Evolutionary conservation across 1,139 yeast genomes (phyloP), one percentile per base, ranked within the genome.

Genomic region (Scheffersomyces lignicola): DNA sequence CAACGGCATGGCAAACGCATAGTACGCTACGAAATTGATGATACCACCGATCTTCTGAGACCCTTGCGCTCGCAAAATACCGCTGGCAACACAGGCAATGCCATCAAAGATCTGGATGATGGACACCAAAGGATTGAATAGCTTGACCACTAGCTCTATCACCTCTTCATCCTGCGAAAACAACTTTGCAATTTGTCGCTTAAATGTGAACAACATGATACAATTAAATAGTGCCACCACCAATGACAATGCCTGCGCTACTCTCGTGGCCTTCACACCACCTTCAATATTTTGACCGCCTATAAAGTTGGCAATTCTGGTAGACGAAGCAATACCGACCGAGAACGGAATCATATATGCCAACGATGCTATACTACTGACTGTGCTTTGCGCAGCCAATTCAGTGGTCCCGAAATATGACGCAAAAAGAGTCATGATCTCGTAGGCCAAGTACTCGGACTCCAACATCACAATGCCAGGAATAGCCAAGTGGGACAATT

Each of bases 311-410:
- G 96, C 96, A 33, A 88, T 82, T 59, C 97, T 71, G 0, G 96
- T 88, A 1, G 95, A 82, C 0, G 90, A 73, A 0, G 95, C 95
- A 32, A 88, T 88, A 27, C 95, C 83, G 4, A 87, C 78, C 0
- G 96, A 92, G 67, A 89, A 89, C 10, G 96, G 96, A 10, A 86
- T 72, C 83, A 87, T 89, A 50, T 85, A 89, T 1, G 88, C 66
- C 35, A 89, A 64, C 2, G 94, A 83, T 1, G 92, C 90, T 34
- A 87, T 70, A 3, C 95, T 83, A 4, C 94, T 80, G 0, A 86
- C 81, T 0, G 95, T 90, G 31, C 95, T 83, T 57, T 89, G 96
- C 0, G 96, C 92, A 0, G 96, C 96, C 45, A 89, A 63, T 35
- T 84, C 86, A 3, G 77, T 73, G 1, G 95, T 84, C 3, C 97